A percentile compares a stretch with the other conserved stretches of the same genome.
These are phyloP conservation scores for Rhypophila decipiens DNA, from an alignment of 495 filamentous ascomycete species.

Conservation along the genomic window DNA sequence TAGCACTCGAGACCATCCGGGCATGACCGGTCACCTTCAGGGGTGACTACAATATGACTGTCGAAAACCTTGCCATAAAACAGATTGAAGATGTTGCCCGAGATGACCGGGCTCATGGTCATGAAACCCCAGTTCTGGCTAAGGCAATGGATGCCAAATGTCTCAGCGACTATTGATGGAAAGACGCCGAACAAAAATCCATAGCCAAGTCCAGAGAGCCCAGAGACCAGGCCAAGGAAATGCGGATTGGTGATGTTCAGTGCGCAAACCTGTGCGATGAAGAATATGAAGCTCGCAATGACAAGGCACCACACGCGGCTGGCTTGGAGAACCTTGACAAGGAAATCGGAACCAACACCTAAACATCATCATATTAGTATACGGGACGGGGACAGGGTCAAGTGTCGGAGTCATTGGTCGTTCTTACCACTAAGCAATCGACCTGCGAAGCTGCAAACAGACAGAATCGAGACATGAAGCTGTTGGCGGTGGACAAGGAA, in stretches of 20 bases:
- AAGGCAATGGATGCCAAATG: constrained; percentile 85
- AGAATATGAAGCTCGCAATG: constrained; percentile 70
- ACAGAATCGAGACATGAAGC: constrained; percentile 89
- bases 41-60: constrained; percentile 60
- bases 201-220: constrained; percentile 82
- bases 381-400: background rate
- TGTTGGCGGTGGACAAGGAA: constrained; percentile 81
- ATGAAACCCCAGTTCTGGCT: constrained; percentile 92
- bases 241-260: constrained; percentile 75
- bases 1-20: constrained; percentile 78
- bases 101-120: constrained; percentile 79
- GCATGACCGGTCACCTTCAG: constrained; percentile 67
- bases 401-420: background rate
- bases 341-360: constrained; percentile 85
- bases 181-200: constrained; percentile 93
- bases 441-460: constrained; percentile 75
- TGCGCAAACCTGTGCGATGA: constrained; percentile 71
- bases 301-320: constrained; percentile 88
- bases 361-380: background rate
- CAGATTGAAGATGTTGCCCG: constrained; percentile 86
- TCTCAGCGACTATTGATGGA: constrained; percentile 84
- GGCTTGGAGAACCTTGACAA: constrained; percentile 71
- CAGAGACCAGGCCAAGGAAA: constrained; percentile 68
- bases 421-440: constrained; percentile 64
- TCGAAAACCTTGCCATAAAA: constrained; percentile 82